These are phyloP conservation scores for Nelumbo lutea DNA, from an alignment of 164 flowering plant genomes.

Conservation along the genomic window DNA sequence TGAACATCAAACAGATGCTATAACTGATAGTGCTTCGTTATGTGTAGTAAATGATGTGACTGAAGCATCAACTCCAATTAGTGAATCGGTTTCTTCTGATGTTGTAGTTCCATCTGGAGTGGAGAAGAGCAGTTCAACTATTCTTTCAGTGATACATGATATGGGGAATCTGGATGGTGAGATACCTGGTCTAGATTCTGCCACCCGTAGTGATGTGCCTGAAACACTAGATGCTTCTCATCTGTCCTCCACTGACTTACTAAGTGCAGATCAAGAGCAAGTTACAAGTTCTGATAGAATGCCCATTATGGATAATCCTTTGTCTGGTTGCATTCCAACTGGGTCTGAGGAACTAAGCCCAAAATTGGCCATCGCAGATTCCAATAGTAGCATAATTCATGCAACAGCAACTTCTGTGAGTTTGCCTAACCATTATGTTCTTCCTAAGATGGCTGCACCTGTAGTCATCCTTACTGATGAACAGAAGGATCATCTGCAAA, in stretches of 20 bases:
- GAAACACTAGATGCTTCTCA: conserved; percentile 35
- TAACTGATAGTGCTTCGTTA: conserved; percentile 17
- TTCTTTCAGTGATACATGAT: conserved; percentile 37
- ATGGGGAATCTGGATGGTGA: conserved; percentile 42
- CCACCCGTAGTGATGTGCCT: conserved; percentile 30
- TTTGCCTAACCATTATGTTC: conserved; percentile 40
- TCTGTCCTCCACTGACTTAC: conserved; percentile 36
- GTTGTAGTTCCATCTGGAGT: conserved; percentile 22
- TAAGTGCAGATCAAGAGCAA: conserved; percentile 51
- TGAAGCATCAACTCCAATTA: conserved; percentile 22
- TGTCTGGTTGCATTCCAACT: conserved; percentile 29
- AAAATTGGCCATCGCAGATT: conserved; percentile 42
- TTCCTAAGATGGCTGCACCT: conserved; percentile 87
- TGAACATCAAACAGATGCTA: conserved; percentile 16
- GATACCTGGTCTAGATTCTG: conserved; percentile 78
- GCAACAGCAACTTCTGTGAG: conserved; percentile 52
- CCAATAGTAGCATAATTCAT: conserved; percentile 28
- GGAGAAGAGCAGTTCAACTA: conserved; percentile 22
- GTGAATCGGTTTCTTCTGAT: conserved; percentile 22
- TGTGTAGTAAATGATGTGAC: conserved; percentile 18
- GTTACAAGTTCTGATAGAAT: conserved; percentile 11
- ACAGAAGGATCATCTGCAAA: conserved; percentile 67
- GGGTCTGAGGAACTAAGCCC: conserved; percentile 84
- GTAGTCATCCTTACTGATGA: conserved; percentile 61
- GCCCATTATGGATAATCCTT: conserved; percentile 10